These are phyloP conservation scores for Gautieria morchelliformis DNA, from an alignment of 768 basidiomycete genomes.

Conservation along the genomic window DNA sequence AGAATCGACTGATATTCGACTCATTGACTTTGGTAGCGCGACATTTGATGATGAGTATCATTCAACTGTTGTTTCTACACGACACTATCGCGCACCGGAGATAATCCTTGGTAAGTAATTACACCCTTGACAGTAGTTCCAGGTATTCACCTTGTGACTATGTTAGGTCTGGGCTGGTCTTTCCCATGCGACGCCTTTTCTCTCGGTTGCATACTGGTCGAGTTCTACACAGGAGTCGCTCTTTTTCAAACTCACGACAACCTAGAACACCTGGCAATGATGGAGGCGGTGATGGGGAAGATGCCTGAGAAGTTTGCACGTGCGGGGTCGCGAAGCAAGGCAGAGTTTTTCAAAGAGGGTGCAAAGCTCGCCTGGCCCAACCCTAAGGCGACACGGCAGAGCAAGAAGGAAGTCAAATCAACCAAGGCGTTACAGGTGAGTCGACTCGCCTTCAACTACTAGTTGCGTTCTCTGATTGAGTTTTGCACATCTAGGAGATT, in stretches of 20 bases:
- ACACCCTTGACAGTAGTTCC: background rate
- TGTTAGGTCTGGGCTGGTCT: constrained; percentile 91
- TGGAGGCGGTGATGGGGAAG: constrained; percentile 99
- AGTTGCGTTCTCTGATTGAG: constrained; percentile 1
- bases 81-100: constrained; percentile 98
- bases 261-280: constrained; percentile 98
- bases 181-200: constrained; percentile 99
- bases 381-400: constrained; percentile 77
- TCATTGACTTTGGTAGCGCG: constrained; percentile 98
- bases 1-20: constrained; percentile 79
- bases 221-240: constrained; percentile 95
- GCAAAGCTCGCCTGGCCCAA: constrained; percentile 88
- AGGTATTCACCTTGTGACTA: background rate
- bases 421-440: constrained; percentile 67
- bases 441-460: constrained; percentile 13
- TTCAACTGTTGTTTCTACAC: constrained; percentile 93
- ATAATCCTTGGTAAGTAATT: constrained; percentile 83
- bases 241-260: constrained; percentile 99
- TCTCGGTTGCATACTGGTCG: constrained; percentile 95
- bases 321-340: constrained; percentile 66
- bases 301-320: constrained; percentile 85
- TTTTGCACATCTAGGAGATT: constrained; percentile 51
- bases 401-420: constrained; percentile 86
- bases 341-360: constrained; percentile 89
- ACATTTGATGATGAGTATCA: constrained; percentile 98